A percentile compares a stretch with the other conserved stretches of the same genome.
Conservation (phyloP, 164 flowering plant species). For the Protea cynaroides region DNA sequence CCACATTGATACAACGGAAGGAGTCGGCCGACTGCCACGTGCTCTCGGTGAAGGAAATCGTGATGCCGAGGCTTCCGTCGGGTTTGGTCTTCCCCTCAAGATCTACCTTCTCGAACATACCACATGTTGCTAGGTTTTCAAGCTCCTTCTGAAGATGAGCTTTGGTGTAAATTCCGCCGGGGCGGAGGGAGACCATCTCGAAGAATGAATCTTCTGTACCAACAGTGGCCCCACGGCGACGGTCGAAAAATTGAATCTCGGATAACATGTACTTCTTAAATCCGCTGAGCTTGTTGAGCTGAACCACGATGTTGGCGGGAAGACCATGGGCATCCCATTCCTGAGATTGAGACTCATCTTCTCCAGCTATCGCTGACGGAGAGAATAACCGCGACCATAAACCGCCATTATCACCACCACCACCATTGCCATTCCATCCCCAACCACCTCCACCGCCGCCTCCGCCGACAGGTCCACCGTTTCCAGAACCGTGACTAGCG, state of each 20-base stretch:
- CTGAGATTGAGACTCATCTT: slow-evolving; percentile 27
- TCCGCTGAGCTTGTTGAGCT: slow-evolving; percentile 68
- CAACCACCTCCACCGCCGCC: slow-evolving; percentile 20
- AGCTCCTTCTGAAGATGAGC: slow-evolving; percentile 80
- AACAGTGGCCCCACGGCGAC: slow-evolving; percentile 30
- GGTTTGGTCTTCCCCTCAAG: slow-evolving; percentile 72
- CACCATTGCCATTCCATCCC: slow-evolving; percentile 26
- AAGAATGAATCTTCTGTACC: slow-evolving; percentile 85
- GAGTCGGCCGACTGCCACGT: slow-evolving; percentile 78
- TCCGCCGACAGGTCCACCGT: not conserved
- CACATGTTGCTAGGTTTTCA: slow-evolving; percentile 74
- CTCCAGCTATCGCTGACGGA: slow-evolving; percentile 53
- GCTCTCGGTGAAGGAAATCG: slow-evolving; percentile 64
- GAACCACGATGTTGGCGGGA: slow-evolving; percentile 69
- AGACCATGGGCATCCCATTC: slow-evolving; percentile 92
- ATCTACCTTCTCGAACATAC: slow-evolving; percentile 97
- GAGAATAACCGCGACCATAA: slow-evolving; percentile 52
- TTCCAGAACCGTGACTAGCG: not conserved
- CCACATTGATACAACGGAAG: slow-evolving; percentile 88
- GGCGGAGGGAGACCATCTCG: slow-evolving; percentile 82
- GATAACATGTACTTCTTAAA: slow-evolving; percentile 79
- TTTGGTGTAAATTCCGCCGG: slow-evolving; percentile 86
- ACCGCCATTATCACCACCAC: slow-evolving; percentile 28
- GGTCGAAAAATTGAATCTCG: slow-evolving; percentile 68
- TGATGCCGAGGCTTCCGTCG: slow-evolving; percentile 65